These are phyloP conservation scores for Fusarium newnesense DNA, from an alignment of 2,329 filamentous ascomycete species.

Conservation along the genomic window DNA sequence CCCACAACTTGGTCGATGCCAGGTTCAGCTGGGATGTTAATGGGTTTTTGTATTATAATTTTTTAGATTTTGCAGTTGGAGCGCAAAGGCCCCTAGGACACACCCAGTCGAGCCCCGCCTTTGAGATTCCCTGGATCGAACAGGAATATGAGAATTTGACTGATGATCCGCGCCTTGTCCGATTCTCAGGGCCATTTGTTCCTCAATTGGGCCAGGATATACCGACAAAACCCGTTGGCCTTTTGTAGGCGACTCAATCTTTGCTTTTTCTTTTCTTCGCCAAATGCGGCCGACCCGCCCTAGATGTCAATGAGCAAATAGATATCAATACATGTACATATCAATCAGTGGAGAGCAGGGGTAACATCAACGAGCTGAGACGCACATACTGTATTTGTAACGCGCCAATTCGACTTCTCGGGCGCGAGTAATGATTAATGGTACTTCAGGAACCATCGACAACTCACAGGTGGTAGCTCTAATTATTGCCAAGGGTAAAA, in stretches of 20 bases:
- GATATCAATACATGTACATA: slow-evolving; percentile 10
- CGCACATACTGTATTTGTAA: slow-evolving; percentile 32
- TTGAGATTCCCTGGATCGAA: background rate
- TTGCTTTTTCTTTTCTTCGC: slow-evolving; percentile 32
- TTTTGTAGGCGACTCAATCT: slow-evolving; percentile 3
- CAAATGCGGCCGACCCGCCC: slow-evolving; percentile 16
- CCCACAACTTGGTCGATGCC: slow-evolving; percentile 25
- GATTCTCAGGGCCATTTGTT: background rate
- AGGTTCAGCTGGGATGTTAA: slow-evolving; percentile 23
- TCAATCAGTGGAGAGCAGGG: slow-evolving; percentile 37
- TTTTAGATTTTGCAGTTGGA: slow-evolving; percentile 12
- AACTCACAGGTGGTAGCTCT: slow-evolving; percentile 1
- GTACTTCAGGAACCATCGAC: slow-evolving; percentile 7
- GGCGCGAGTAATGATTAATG: slow-evolving; percentile 14
- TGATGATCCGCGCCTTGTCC: slow-evolving; percentile 9
- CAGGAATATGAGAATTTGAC: background rate
- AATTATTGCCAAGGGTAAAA: background rate
- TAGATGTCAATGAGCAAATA: slow-evolving; percentile 15
- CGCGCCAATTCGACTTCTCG: slow-evolving; percentile 12
- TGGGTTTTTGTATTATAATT: slow-evolving; percentile 21
- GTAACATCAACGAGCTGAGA: slow-evolving; percentile 31
- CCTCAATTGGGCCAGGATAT: background rate
- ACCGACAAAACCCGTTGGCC: slow-evolving; percentile 5
- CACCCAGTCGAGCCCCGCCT: background rate
- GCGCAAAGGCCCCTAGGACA: background rate